phyloP scores from a whole-genome alignment of 192 early-diverging fungal species.

The Gryganskiella cystojenkinii region DNA sequence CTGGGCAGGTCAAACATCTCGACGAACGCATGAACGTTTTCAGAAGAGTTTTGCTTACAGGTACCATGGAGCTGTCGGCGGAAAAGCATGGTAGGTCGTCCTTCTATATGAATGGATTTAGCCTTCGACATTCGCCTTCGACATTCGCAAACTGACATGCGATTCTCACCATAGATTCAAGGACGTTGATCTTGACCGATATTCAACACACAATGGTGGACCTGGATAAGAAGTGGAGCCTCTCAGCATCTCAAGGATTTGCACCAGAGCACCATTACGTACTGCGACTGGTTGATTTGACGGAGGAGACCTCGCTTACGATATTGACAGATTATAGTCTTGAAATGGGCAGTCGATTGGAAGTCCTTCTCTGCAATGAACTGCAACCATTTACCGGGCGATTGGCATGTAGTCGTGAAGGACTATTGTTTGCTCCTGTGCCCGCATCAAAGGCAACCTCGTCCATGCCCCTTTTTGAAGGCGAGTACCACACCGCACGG shows the following conservation, averaged over 20 bases:
- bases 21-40: conserved; percentile 73
- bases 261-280: conserved; percentile 36
- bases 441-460: conserved; percentile 26
- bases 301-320: conserved; percentile 36
- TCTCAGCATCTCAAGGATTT: background rate
- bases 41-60: conserved; percentile 63
- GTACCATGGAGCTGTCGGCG: conserved; percentile 45
- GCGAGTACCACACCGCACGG: conserved; percentile 24
- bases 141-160: too few species aligned
- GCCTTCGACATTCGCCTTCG: too few species aligned
- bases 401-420: conserved; percentile 7
- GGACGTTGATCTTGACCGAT: conserved; percentile 9
- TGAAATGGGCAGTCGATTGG: conserved; percentile 29
- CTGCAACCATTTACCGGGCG: background rate
- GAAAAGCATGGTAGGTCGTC: conserved; percentile 2
- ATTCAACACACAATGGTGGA: conserved; percentile 31
- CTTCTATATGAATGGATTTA: too few species aligned
- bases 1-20: conserved; percentile 67
- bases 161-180: background rate
- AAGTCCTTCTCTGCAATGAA: conserved; percentile 58
- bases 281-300: conserved; percentile 38
- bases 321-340: conserved; percentile 53
- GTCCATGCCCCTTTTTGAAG: conserved; percentile 21
- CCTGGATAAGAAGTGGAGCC: conserved; percentile 40
- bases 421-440: conserved; percentile 10